Conservation (phyloP, 2,329 filamentous ascomycete genomes). For the Penicillium sp. region DNA sequence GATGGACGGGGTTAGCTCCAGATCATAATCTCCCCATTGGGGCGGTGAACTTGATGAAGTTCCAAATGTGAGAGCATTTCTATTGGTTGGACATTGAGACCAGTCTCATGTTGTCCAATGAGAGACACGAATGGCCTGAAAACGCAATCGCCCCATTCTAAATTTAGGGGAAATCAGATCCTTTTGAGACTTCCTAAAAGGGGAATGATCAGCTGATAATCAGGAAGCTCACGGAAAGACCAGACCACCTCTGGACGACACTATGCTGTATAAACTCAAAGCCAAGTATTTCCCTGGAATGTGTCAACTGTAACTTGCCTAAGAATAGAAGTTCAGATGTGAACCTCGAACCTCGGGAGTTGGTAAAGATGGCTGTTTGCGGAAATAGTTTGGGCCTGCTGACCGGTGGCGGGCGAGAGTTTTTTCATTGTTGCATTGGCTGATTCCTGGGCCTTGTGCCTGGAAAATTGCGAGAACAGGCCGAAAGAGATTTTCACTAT, state of each 20-base stretch:
- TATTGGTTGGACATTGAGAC: not conserved
- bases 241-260: not conserved
- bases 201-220: not conserved
- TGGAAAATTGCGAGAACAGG: not conserved
- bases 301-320: not conserved
- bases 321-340: no score
- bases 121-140: not conserved
- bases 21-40: not conserved
- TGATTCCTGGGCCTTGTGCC: not conserved
- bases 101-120: not conserved
- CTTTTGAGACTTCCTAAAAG: not conserved
- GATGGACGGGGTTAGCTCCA: not conserved
- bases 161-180: conserved; percentile 2
- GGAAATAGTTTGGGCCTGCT: not conserved
- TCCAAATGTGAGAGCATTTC: not conserved
- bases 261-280: not conserved
- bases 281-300: not conserved
- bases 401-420: not conserved
- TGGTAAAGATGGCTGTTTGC: not conserved
- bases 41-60: not conserved
- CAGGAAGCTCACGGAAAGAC: not conserved
- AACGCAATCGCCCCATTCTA: not conserved
- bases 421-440: not conserved
- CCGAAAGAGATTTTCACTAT: not conserved
- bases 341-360: no score